Evolutionary conservation across 2,329 filamentous ascomycete species (phyloP).

Genomic region (Mycosphaerella sp.): DNA sequence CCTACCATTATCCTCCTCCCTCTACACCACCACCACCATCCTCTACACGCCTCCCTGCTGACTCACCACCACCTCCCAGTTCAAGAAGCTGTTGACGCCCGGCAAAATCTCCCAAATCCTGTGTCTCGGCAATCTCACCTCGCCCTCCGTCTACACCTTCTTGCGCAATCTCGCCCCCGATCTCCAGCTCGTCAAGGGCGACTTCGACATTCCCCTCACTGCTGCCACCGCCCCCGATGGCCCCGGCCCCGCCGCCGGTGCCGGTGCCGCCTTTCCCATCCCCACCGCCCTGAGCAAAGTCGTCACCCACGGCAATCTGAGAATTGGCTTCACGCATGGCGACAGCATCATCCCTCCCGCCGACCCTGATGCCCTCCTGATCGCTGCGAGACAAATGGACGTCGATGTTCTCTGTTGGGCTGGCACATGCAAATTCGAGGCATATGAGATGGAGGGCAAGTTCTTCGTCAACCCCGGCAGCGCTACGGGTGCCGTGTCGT

Average conservation of each 20-base stretch:
- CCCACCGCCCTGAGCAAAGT: slow-evolving; percentile 57
- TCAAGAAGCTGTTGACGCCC: slow-evolving; percentile 53
- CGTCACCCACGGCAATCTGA: slow-evolving; percentile 61
- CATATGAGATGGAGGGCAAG: slow-evolving; percentile 65
- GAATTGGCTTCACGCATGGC: slow-evolving; percentile 65
- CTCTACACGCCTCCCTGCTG: background rate
- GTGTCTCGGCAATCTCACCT: slow-evolving; percentile 54
- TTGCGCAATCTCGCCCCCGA: slow-evolving; percentile 53
- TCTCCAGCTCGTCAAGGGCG: slow-evolving; percentile 63
- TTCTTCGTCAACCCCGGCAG: slow-evolving; percentile 67
- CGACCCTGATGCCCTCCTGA: slow-evolving; percentile 60
- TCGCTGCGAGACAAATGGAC: slow-evolving; percentile 65
- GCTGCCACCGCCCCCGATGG: slow-evolving; percentile 38
- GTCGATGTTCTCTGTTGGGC: slow-evolving; percentile 65
- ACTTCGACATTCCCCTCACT: slow-evolving; percentile 63
- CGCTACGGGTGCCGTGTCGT: slow-evolving; percentile 60
- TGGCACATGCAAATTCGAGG: slow-evolving; percentile 63
- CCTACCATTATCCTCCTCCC: too few species aligned
- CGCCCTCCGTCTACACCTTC: slow-evolving; percentile 53
- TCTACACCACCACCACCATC: background rate
- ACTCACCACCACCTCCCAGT: slow-evolving; percentile 28
- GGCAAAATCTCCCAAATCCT: slow-evolving; percentile 55
- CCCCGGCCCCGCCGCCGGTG: slow-evolving; percentile 3
- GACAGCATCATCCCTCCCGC: slow-evolving; percentile 65
- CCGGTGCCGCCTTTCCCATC: slow-evolving; percentile 28